phyloP scores from a whole-genome alignment of 345 rosid species.

The Rhizophora apiculata region DNA sequence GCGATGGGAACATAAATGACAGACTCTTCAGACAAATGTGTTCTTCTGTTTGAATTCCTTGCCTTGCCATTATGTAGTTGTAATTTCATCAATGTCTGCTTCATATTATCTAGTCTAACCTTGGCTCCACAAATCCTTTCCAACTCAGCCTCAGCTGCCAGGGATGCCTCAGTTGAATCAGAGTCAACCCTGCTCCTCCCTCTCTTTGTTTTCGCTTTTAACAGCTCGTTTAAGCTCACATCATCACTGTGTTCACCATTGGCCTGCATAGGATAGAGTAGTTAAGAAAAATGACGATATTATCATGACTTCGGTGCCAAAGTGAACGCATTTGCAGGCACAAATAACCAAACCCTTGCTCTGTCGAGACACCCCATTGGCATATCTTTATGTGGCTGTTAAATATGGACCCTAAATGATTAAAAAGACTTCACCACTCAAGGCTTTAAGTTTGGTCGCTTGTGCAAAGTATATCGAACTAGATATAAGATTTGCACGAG shows the following conservation, averaged over 20 bases:
- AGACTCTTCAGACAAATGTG: constrained; percentile 31
- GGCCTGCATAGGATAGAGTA: constrained; percentile 31
- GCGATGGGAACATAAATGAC: constrained; percentile 72
- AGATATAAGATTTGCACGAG: too few relatives aligned
- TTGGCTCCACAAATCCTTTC: constrained; percentile 61
- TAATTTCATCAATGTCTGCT: constrained; percentile 39
- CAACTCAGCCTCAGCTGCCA: constrained; percentile 53
- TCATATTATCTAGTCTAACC: constrained; percentile 49
- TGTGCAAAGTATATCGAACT: too few relatives aligned
- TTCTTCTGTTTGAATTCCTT: constrained; percentile 36
- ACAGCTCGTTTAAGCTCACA: constrained; percentile 53
- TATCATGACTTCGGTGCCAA: not conserved
- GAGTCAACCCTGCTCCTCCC: constrained; percentile 30
- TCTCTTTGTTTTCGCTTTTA: constrained; percentile 37
- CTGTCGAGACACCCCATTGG: too few relatives aligned
- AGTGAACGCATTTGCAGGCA: not conserved
- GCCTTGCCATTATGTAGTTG: constrained; percentile 34
- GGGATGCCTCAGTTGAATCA: constrained; percentile 14
- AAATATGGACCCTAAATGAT: too few relatives aligned
- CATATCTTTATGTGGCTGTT: too few relatives aligned
- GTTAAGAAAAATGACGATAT: not conserved
- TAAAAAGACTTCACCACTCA: too few relatives aligned
- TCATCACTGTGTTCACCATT: constrained; percentile 45
- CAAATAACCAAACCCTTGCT: not conserved
- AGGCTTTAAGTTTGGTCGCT: too few relatives aligned